phyloP scores from a whole-genome alignment of 139 green algal genomes.

The Coelastrella sp. region DNA sequence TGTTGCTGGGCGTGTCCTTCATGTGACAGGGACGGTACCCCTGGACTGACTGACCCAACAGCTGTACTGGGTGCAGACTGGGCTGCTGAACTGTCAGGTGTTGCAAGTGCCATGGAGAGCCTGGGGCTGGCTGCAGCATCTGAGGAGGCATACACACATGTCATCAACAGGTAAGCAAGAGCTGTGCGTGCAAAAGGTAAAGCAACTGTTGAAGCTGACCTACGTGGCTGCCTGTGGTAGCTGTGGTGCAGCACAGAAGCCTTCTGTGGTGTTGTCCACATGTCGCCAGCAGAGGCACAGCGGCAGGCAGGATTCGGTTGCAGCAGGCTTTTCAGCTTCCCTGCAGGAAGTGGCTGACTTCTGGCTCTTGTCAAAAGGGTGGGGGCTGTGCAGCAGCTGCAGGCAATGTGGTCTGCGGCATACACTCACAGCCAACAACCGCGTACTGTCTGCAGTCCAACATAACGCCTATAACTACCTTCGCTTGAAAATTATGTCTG shows the following conservation, averaged over 20 bases:
- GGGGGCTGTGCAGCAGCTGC: too few species aligned
- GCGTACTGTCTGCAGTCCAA: too few species aligned
- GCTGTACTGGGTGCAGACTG: slow-evolving; percentile 12
- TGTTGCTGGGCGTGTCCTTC: not conserved
- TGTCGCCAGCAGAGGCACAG: too few species aligned
- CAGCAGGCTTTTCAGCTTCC: too few species aligned
- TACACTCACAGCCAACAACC: too few species aligned
- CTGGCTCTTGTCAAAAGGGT: too few species aligned
- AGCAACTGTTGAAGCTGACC: not conserved
- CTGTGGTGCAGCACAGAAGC: not conserved
- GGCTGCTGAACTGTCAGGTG: slow-evolving; percentile 19
- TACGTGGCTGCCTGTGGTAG: not conserved
- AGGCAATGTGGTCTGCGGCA: too few species aligned
- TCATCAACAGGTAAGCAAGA: slow-evolving; percentile 52
- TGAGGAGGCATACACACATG: slow-evolving; percentile 69
- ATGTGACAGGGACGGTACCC: not conserved
- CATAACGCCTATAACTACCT: too few species aligned
- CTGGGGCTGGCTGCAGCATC: slow-evolving; percentile 54
- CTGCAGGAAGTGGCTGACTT: too few species aligned
- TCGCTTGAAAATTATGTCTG: too few species aligned
- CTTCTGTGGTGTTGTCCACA: too few species aligned
- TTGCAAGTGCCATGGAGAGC: slow-evolving; percentile 42
- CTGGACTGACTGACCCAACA: not conserved
- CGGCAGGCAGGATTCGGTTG: too few species aligned
- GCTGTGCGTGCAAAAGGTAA: not conserved